phyloP scores from a whole-genome alignment of 192 early-diverging fungal species.

The Coemansia sp. region DNA sequence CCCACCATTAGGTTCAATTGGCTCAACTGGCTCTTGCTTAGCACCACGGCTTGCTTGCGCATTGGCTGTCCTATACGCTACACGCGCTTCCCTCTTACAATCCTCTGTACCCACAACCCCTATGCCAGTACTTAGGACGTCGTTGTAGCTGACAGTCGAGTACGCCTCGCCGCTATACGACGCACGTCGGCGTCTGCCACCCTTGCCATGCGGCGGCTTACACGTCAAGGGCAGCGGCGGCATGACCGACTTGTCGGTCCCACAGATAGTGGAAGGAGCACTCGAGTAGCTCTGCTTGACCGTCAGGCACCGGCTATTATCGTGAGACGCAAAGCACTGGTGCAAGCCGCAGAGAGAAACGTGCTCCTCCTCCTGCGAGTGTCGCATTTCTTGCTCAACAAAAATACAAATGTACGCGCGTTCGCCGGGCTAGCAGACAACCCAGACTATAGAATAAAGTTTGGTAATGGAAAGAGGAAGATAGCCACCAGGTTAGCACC shows the following conservation, averaged over 20 bases:
- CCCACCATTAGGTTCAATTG: background rate
- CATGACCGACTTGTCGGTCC: background rate
- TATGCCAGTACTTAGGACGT: background rate
- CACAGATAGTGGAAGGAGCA: background rate
- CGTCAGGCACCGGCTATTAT: background rate
- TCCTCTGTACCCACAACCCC: background rate
- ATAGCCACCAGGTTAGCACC: too few species aligned
- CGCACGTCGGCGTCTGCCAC: background rate
- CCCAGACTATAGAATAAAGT: too few species aligned
- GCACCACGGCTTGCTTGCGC: background rate
- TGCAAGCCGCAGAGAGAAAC: background rate
- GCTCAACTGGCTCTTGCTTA: conserved; percentile 1
- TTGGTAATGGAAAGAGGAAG: too few species aligned
- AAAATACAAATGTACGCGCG: too few species aligned
- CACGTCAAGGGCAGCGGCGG: background rate
- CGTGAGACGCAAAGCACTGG: background rate
- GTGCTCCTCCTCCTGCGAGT: too few species aligned
- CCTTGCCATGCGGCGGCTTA: background rate
- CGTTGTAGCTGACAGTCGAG: background rate
- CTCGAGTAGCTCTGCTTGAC: background rate
- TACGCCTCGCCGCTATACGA: background rate
- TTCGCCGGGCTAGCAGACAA: too few species aligned
- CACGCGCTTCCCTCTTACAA: background rate
- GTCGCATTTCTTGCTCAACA: too few species aligned
- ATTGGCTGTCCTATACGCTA: background rate